Evolutionary conservation across 306 rosid species (phyloP).

Genomic region (Argentina anserina): DNA sequence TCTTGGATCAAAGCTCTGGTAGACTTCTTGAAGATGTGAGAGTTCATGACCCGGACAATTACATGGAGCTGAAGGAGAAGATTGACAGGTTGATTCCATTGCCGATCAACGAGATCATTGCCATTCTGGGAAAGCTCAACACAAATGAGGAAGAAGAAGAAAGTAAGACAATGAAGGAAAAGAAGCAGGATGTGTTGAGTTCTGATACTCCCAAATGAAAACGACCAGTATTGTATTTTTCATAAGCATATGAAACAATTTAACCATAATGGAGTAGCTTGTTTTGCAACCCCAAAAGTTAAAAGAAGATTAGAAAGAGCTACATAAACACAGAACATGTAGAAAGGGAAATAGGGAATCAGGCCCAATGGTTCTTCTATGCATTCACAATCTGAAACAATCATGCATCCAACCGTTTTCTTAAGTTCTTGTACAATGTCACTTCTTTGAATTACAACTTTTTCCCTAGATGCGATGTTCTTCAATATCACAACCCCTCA

Average conservation of each 20-base stretch:
- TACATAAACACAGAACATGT: neutral
- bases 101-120: neutral
- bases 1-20: conserved; percentile 3
- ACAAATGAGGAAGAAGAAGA: neutral
- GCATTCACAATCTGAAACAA: neutral
- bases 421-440: conserved; percentile 58
- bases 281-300: neutral
- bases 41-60: conserved; percentile 1
- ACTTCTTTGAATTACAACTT: conserved; percentile 40
- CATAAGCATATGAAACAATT: too few species aligned
- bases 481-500: conserved; percentile 61
- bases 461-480: conserved; percentile 38
- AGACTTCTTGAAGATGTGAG: conserved; percentile 9
- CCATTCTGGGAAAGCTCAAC: neutral
- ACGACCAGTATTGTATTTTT: too few species aligned
- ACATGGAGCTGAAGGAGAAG: neutral
- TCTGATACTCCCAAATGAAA: too few species aligned
- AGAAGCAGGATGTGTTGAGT: neutral
- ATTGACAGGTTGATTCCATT: neutral
- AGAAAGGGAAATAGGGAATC: neutral
- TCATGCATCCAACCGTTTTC: conserved; percentile 37
- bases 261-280: too few species aligned
- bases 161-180: neutral
- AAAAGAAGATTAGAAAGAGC: neutral
- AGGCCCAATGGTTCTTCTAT: neutral